Evolutionary conservation across 495 filamentous ascomycete genomes (phyloP), one percentile per base, ranked within the genome.

Genomic region (Saxophila tyrrhenica): DNA sequence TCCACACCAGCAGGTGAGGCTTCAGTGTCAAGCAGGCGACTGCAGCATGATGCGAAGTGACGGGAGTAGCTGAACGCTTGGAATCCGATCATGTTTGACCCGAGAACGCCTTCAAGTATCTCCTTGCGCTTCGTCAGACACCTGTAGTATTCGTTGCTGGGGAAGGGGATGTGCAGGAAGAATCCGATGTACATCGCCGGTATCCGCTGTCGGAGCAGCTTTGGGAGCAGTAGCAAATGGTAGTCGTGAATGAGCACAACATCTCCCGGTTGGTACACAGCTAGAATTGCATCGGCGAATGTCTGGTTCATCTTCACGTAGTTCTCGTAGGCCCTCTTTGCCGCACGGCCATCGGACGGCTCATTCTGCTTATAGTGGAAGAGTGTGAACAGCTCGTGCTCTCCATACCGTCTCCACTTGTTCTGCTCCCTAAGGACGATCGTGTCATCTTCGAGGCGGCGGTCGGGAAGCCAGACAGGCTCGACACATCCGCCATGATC

Each of bases 301-400:
- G 86, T 78, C 62, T 84, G 81, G 67, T 95, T 95, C 75, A 94
- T 79, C 24, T 82, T 80, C 60, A 84, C 80, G 69, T 94, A 96
- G 67, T 96, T 86, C 20, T 83, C 78, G 89, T 89, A 96, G 68
- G 86, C 82, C 24, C 80, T 74, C n/a, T 83, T 78, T 62, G 89
- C 86, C 25, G 79, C 79, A 45, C 84, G 78, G 15, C 89, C 89
- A 68, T 95, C 86, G 20, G 81, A 85, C 0, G 89, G 87, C 56
- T 87, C 85, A 62, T 94, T 86, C 64, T 87, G 83, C 69, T 89
- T 94, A 70, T 96, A 96, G 66, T 96, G 90, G 69, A 95, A 84
- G 16, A 95, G 75, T 2, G 88, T 85, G 66, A 91, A 95, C 19
- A 96, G 72, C 55, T 91, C 86, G 64, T 85, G 81, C 72, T 96